Evolutionary conservation across 768 basidiomycete genomes (phyloP), one percentile per base, ranked within the genome.

Genomic region (Termitomyces sp.): DNA sequence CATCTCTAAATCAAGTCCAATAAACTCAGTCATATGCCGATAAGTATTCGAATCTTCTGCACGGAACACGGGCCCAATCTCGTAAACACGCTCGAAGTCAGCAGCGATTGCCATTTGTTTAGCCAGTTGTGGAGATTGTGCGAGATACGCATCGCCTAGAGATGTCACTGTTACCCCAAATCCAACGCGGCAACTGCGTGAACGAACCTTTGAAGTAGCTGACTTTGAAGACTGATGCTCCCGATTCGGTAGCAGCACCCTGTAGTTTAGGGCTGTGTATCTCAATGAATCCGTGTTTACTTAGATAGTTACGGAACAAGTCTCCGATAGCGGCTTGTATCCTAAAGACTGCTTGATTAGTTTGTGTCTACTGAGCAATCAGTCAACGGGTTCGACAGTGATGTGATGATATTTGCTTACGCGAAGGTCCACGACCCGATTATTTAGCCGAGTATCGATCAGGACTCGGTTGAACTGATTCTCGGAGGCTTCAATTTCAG

Each of bases 101-200:
- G 93, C 94, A 35, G 97, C 94, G 65, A 99, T 98, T 59, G 90
- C 92, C 97, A 99, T 99, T 74, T 99, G 97, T 73, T 99, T 99
- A 52, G 94, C 92, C 16, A 98, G 79, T 69, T 99, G 97, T 42
- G 97, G 97, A 40, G 92, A 94, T 72, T 99, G 97, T 20, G 97
- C 97, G 42, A 99, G 82, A 78, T 81, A 99, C 2, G 97, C 97
- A 63, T 72, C 82, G 32, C 92, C 94, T 96, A 63, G 12, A 52
- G 43, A 52, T 56, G 6, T 40, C 14, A 51, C 42, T 58, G 59
- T 20, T 30, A 43, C 53, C 6, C 28, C 9, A 14, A 56, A 38
- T 33, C 8, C 28, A 45, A 58, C 44, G 20, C 44, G 20, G 13
- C 9, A 20, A 35, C 43, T 43, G 28, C 24, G 48, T 35, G 13